Conservation (phyloP, 352 stramenopile genomes). For the Phytophthora foliorum region DNA sequence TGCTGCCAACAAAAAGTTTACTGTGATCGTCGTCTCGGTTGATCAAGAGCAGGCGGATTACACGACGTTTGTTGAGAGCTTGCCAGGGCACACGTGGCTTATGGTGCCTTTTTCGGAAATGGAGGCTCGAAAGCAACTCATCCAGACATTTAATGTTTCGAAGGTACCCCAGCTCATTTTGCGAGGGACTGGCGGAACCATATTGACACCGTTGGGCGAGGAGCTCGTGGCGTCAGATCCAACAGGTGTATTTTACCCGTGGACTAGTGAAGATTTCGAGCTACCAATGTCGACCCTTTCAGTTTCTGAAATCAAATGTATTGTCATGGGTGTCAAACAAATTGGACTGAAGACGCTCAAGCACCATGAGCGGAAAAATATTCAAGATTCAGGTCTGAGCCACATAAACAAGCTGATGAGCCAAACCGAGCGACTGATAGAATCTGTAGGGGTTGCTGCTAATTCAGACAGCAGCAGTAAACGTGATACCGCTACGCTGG, state of each 20-base stretch:
- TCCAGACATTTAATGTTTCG: constrained; percentile 70
- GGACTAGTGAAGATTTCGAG: constrained; percentile 58
- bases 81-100: constrained; percentile 70
- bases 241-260: constrained; percentile 71
- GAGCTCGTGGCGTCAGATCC: constrained; percentile 76
- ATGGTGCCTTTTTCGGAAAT: constrained; percentile 83
- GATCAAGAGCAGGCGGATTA: constrained; percentile 76
- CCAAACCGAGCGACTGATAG: constrained; percentile 57
- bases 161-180: constrained; percentile 75
- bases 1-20: constrained; percentile 56
- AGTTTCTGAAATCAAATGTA: constrained; percentile 68
- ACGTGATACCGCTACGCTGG: constrained; percentile 39
- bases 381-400: constrained; percentile 46
- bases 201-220: constrained; percentile 79
- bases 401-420: constrained; percentile 68
- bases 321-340: constrained; percentile 78
- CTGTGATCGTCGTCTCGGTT: constrained; percentile 81
- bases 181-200: constrained; percentile 53
- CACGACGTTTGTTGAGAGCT: constrained; percentile 53
- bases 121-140: constrained; percentile 72
- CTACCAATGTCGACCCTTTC: constrained; percentile 62
- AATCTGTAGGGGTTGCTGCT: constrained; percentile 36
- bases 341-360: constrained; percentile 78
- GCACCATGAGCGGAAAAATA: constrained; percentile 56
- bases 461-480: constrained; percentile 29